A percentile compares a stretch with the other conserved stretches of the same genome.
Evolutionary conservation across 768 basidiomycete genomes (phyloP).

Genomic region (Cyathus striatus): DNA sequence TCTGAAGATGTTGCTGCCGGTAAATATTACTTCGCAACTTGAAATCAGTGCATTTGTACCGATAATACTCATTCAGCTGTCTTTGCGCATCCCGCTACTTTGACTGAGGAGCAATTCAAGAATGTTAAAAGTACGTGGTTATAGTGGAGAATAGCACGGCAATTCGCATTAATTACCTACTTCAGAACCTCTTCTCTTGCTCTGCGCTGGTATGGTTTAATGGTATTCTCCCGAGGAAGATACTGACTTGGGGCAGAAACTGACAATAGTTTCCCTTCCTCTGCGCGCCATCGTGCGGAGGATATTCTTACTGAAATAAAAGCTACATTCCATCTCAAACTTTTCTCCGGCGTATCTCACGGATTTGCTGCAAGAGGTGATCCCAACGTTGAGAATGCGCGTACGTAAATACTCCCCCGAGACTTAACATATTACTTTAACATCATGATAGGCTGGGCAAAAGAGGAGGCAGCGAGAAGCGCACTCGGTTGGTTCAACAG

Average conservation of each 20-base stretch:
- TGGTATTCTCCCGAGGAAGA: background rate
- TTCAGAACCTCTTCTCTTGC: slow-evolving; percentile 2
- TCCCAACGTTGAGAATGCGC: slow-evolving; percentile 18
- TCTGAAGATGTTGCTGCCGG: slow-evolving; percentile 5
- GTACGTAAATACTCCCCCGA: slow-evolving; percentile 3
- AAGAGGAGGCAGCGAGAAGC: background rate
- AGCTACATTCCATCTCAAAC: slow-evolving; percentile 38
- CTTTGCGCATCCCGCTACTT: slow-evolving; percentile 35
- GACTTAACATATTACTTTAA: background rate
- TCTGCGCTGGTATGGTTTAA: slow-evolving; percentile 31
- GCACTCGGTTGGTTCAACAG: background rate
- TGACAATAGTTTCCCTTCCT: slow-evolving; percentile 35
- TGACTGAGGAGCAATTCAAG: slow-evolving; percentile 29
- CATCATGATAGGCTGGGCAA: background rate
- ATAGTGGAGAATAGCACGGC: background rate
- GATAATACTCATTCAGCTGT: no score
- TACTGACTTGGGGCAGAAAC: slow-evolving; percentile 24
- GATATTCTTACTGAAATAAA: slow-evolving; percentile 37
- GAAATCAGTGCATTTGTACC: no score
- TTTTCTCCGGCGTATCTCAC: slow-evolving; percentile 32
- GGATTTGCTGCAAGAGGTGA: slow-evolving; percentile 35
- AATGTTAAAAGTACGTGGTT: slow-evolving; percentile 33
- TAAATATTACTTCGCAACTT: no score
- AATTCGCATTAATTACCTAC: slow-evolving; percentile 1
- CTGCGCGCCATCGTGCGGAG: slow-evolving; percentile 35